Conservation (phyloP, 2,329 filamentous ascomycete species). For the Trichophyton equinum region DNA sequence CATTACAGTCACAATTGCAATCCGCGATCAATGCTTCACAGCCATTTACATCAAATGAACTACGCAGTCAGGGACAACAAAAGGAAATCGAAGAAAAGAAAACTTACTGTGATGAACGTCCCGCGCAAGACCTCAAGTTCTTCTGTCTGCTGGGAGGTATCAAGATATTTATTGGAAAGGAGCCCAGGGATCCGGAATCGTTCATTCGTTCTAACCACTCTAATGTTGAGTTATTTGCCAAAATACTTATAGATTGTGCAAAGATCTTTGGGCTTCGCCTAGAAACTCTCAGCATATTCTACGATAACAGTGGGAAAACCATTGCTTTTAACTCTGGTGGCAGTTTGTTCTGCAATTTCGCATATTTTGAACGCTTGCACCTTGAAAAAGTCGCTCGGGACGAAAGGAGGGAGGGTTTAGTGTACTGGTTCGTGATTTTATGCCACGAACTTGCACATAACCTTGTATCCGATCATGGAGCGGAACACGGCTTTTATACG, state of each 20-base stretch:
- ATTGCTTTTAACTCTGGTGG: constrained; percentile 88
- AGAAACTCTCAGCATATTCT: constrained; percentile 70
- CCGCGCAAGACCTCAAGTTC: constrained; percentile 60
- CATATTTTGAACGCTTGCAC: constrained; percentile 75
- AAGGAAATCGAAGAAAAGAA: constrained; percentile 67
- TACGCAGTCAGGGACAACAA: constrained; percentile 63
- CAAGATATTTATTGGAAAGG: constrained; percentile 57
- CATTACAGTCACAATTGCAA: constrained; percentile 43
- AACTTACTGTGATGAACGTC: constrained; percentile 71
- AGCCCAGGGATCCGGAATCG: constrained; percentile 22
- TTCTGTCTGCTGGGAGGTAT: constrained; percentile 59
- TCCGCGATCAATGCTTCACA: constrained; percentile 69
- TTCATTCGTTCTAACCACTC: constrained; percentile 11
- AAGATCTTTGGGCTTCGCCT: constrained; percentile 59
- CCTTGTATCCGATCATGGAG: constrained; percentile 62
- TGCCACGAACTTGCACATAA: constrained; percentile 96
- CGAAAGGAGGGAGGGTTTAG: constrained; percentile 52
- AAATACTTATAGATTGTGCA: constrained; percentile 55
- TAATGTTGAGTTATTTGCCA: constrained; percentile 57
- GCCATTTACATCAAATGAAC: constrained; percentile 56
- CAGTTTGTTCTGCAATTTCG: constrained; percentile 85
- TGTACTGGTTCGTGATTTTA: constrained; percentile 92
- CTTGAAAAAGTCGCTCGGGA: constrained; percentile 35
- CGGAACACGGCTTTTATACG: constrained; percentile 70
- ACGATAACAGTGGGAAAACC: constrained; percentile 62